Conservation (phyloP, 2,329 filamentous ascomycete species). For the Coniochaeta hoffmannii region DNA sequence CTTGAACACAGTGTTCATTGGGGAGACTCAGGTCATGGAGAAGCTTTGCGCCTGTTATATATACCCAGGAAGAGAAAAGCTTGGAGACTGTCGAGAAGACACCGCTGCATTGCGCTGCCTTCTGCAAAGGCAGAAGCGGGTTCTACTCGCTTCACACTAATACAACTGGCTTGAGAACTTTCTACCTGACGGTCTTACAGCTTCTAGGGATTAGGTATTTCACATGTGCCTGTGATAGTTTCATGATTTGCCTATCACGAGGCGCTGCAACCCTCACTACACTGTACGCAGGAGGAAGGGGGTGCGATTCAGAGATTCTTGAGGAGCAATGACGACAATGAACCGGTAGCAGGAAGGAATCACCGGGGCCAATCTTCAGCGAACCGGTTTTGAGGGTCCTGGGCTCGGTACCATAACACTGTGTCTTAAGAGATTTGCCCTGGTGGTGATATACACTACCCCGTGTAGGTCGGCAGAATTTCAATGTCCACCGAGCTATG, state of each 20-base stretch:
- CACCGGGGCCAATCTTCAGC: not conserved
- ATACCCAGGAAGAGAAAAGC: slow-evolving; percentile 1
- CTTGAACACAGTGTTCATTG: not conserved
- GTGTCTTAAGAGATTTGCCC: not conserved
- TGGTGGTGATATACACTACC: not conserved
- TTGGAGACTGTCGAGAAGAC: not conserved
- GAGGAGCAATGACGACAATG: not conserved
- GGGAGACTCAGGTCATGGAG: not conserved
- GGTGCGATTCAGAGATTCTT: no score
- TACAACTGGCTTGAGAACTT: not conserved
- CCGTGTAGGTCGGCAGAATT: not conserved
- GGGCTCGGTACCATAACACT: no score
- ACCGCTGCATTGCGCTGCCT: not conserved
- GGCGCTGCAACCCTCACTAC: no score
- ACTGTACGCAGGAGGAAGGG: no score
- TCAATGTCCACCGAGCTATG: not conserved
- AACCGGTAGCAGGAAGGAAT: not conserved
- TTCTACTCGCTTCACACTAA: not conserved
- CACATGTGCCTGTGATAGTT: not conserved
- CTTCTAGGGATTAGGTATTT: not conserved
- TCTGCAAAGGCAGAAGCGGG: not conserved
- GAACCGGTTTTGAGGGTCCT: not conserved
- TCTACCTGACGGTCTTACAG: not conserved
- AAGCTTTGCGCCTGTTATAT: not conserved
- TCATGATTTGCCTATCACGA: no score